These are phyloP conservation scores for Herpetomonas tarakana DNA, from an alignment of 208 protist genomes.

Conservation along the genomic window DNA sequence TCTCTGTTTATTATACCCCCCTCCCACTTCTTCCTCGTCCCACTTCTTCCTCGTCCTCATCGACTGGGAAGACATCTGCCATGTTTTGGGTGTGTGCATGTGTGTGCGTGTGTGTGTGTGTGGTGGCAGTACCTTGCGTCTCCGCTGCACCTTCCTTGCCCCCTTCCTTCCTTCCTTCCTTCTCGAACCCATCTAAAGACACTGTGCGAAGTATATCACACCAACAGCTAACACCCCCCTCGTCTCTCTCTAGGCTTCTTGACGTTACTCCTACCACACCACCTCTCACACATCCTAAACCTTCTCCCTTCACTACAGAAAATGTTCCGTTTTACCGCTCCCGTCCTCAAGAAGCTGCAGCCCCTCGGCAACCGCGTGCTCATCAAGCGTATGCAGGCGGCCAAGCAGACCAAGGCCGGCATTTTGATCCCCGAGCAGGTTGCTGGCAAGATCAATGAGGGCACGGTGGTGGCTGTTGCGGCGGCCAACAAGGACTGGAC, in stretches of 20 bases:
- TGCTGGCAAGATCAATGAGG: conserved; percentile 92
- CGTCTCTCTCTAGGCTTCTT: not conserved
- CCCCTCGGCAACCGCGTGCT: conserved; percentile 90
- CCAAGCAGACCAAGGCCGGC: conserved; percentile 92
- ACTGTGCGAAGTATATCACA: too few species aligned
- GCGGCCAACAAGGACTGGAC: conserved; percentile 89
- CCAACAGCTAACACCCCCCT: not conserved
- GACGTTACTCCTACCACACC: too few species aligned
- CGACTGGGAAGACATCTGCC: too few species aligned
- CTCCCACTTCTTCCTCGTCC: too few species aligned
- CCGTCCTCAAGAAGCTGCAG: conserved; percentile 85
- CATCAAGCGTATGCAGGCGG: conserved; percentile 82
- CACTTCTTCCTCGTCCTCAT: too few species aligned
- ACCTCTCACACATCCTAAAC: not conserved
- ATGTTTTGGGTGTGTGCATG: too few species aligned
- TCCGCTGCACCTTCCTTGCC: too few species aligned
- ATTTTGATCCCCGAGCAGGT: conserved; percentile 92
- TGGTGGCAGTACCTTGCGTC: too few species aligned
- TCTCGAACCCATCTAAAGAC: not conserved
- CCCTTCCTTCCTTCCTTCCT: not conserved
- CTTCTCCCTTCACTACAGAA: too few species aligned
- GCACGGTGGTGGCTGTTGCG: conserved; percentile 86
- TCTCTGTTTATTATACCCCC: not conserved
- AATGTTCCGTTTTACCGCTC: conserved; percentile 81
- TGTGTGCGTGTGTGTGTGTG: too few species aligned